Evolutionary conservation across 2,329 filamentous ascomycete species (phyloP), one percentile per base, ranked within the genome.

Genomic region (Trichophyton schoenleinii): DNA sequence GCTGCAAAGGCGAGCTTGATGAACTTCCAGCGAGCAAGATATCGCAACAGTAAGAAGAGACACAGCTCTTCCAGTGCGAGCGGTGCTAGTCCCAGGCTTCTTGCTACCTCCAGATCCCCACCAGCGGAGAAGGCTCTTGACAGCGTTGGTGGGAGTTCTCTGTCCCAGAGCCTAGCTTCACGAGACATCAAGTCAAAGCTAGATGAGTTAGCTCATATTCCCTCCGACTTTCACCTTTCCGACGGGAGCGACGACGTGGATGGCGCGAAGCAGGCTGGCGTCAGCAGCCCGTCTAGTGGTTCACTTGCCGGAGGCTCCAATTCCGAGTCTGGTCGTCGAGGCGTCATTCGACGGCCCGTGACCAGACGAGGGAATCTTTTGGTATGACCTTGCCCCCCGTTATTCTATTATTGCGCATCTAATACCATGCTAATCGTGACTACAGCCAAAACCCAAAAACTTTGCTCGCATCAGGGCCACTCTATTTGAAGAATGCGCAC

Each of bases 401-500:
- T 25, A 53, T 31, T 53, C 49, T n/a, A 31, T 34, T 31, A 3
- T 18, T 15, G 31, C 2, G 3, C 13, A 31, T 53, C 2, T 53
- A 11, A n/a, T 34, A 41, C n/a, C 38, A 59, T 28, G 38, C n/a
- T 52, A 41, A 48, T 44, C n/a, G 13, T 38, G 34, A 67, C 53
- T 65, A 67, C 66, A 95, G 89, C 94, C 95, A 11, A 99, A 97
- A 79, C 94, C 92, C 0, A 95, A 96, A 75, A 91, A 87, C 0
- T 99, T 99, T 73, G 91, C 91, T 3, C 87, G 94, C 9, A 96
- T 99, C 66, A 85, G 89, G 64, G 94, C 92, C 7, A 91, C 91
- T 2, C 80, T 99, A 0, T 81, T 89, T 62, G 94, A 99, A 75
- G 94, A 99, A 75, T 83, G 84, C 15, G 85, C 91, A 0, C 94